These are phyloP conservation scores for Metschnikowia henanensis DNA, from an alignment of 805 yeast genomes.

Conservation along the genomic window DNA sequence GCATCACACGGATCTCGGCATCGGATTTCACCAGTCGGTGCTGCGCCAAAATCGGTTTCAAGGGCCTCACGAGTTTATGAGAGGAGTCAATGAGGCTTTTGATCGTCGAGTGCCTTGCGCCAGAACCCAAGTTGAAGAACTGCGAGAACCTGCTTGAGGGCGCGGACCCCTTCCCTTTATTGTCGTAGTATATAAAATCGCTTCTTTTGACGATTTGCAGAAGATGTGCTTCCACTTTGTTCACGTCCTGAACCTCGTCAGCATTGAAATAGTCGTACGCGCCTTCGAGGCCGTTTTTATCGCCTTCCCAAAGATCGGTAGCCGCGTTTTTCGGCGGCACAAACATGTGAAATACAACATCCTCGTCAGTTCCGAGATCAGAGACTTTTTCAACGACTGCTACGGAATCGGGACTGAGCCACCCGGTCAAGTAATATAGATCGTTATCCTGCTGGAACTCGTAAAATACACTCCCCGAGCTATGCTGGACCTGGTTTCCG, in stretches of 20 bases:
- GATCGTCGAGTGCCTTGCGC: slow-evolving; percentile 16
- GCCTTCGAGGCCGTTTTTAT: slow-evolving; percentile 82
- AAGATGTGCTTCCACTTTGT: slow-evolving; percentile 44
- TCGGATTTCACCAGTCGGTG: slow-evolving; percentile 73
- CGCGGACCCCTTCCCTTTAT: slow-evolving; percentile 15
- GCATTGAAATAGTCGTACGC: slow-evolving; percentile 86
- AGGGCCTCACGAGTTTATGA: slow-evolving; percentile 42
- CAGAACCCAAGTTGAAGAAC: slow-evolving; percentile 20
- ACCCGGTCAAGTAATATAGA: slow-evolving; percentile 83
- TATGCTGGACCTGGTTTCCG: slow-evolving; percentile 71
- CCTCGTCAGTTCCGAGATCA: slow-evolving; percentile 44
- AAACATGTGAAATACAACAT: slow-evolving; percentile 67
- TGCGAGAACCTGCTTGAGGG: slow-evolving; percentile 12
- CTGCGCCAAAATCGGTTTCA: slow-evolving; percentile 43
- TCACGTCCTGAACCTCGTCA: slow-evolving; percentile 62
- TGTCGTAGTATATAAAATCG: slow-evolving; percentile 58
- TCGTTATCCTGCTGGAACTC: slow-evolving; percentile 93
- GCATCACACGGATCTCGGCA: slow-evolving; percentile 76
- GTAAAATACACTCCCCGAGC: slow-evolving; percentile 90
- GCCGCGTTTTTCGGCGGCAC: slow-evolving; percentile 81
- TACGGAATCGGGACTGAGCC: slow-evolving; percentile 86
- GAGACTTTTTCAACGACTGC: slow-evolving; percentile 63
- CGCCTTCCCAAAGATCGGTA: slow-evolving; percentile 95
- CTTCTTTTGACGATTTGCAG: slow-evolving; percentile 48
- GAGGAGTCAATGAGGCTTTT: slow-evolving; percentile 24